Conservation (phyloP, 2,329 filamentous ascomycete species). For the Hysterium pulicare region DNA sequence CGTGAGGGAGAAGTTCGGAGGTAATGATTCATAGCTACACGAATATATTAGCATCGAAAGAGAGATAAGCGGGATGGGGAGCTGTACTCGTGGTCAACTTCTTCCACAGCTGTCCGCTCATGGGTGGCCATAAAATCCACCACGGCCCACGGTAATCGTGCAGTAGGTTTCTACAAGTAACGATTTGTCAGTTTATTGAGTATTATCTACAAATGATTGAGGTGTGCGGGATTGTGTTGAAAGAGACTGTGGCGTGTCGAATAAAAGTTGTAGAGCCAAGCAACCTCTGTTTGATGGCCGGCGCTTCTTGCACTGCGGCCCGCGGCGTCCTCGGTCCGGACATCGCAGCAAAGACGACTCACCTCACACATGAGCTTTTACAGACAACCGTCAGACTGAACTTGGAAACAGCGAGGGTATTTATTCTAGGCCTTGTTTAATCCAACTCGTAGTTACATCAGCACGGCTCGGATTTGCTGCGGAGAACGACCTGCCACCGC, state of each 20-base stretch:
- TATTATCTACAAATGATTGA: too few relatives aligned
- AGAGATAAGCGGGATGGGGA: conserved; percentile 8
- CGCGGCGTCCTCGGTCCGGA: too few relatives aligned
- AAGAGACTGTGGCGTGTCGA: background rate
- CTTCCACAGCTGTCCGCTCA: conserved; percentile 36
- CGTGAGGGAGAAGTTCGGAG: conserved; percentile 86
- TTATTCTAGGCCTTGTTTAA: too few relatives aligned
- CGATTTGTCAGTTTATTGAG: too few relatives aligned
- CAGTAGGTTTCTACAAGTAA: conserved; percentile 32
- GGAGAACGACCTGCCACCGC: background rate
- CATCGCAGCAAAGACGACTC: too few relatives aligned
- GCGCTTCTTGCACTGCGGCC: too few relatives aligned
- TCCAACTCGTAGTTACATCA: background rate
- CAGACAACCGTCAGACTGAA: too few relatives aligned
- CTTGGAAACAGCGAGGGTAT: too few relatives aligned
- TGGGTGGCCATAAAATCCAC: conserved; percentile 41
- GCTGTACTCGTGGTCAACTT: conserved; percentile 40
- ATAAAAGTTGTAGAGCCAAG: conserved; percentile 1
- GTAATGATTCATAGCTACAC: conserved; percentile 80
- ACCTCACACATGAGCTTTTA: too few relatives aligned
- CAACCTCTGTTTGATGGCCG: too few relatives aligned
- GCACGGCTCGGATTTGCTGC: background rate
- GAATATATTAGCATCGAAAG: conserved; percentile 18
- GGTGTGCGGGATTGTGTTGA: conserved; percentile 3
- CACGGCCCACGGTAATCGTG: conserved; percentile 30